phyloP scores from a whole-genome alignment of 2,329 filamentous ascomycete species.

The Phialocephala sp. region DNA sequence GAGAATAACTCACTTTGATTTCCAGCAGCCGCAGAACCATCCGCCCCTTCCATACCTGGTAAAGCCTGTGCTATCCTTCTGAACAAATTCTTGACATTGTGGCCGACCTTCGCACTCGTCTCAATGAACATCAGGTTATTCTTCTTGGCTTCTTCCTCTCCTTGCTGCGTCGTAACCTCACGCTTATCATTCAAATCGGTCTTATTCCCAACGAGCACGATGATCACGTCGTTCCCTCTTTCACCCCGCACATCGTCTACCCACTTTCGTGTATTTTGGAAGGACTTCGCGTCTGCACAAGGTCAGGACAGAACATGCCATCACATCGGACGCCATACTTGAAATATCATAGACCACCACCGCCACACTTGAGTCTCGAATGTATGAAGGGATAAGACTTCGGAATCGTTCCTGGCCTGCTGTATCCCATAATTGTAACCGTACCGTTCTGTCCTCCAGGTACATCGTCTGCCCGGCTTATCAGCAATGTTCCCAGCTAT shows the following conservation, averaged over 20 bases:
- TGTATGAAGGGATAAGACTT: constrained; percentile 96
- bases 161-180: constrained; percentile 94
- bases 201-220: constrained; percentile 98
- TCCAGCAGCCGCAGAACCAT: constrained; percentile 72
- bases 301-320: constrained; percentile 31
- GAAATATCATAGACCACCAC: constrained; percentile 99
- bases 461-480: constrained; percentile 82
- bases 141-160: constrained; percentile 97
- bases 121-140: constrained; percentile 99
- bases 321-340: constrained; percentile 56
- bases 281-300: constrained; percentile 80
- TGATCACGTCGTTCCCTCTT: constrained; percentile 97
- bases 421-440: constrained; percentile 97
- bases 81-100: constrained; percentile 98
- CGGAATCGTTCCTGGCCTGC: constrained; percentile 97
- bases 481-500: constrained; percentile 27
- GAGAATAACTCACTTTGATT: constrained; percentile 72
- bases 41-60: constrained; percentile 94
- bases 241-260: constrained; percentile 97
- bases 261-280: constrained; percentile 99
- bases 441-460: constrained; percentile 95
- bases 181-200: constrained; percentile 98
- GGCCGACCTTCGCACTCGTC: constrained; percentile 95
- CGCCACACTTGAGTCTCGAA: constrained; percentile 95
- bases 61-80: constrained; percentile 97